phyloP scores from a whole-genome alignment of 129 eudicot genomes.

The Tagetes patula region DNA sequence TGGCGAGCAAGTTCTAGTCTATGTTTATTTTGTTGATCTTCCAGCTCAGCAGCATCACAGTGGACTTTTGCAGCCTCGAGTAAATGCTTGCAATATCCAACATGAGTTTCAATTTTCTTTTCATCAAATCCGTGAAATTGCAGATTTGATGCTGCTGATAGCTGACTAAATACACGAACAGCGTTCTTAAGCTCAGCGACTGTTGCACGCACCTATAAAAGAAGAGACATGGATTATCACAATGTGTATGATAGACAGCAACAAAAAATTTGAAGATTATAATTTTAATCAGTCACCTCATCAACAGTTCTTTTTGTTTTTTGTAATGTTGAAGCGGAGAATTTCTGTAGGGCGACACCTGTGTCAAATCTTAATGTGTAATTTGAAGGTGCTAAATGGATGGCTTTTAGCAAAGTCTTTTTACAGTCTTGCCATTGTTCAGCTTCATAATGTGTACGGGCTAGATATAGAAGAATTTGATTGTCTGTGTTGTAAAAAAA shows the following conservation, averaged over 20 bases:
- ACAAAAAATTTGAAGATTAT: slow-evolving; percentile 1
- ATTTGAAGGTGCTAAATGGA: slow-evolving; percentile 94
- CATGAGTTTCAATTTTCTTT: slow-evolving; percentile 95
- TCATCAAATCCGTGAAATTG: slow-evolving; percentile 92
- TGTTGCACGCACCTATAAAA: slow-evolving; percentile 72
- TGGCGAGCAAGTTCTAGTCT: slow-evolving; percentile 86
- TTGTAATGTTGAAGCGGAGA: slow-evolving; percentile 89
- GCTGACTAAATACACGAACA: slow-evolving; percentile 76
- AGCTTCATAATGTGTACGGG: slow-evolving; percentile 95
- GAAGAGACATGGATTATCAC: not conserved
- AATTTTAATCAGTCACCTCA: slow-evolving; percentile 52
- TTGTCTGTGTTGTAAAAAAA: slow-evolving; percentile 83
- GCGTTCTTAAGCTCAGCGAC: slow-evolving; percentile 89
- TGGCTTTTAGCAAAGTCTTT: slow-evolving; percentile 84
- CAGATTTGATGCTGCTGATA: slow-evolving; percentile 75
- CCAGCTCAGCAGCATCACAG: slow-evolving; percentile 87
- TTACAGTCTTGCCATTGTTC: slow-evolving; percentile 98
- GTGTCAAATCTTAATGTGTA: slow-evolving; percentile 82
- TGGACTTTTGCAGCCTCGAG: slow-evolving; percentile 88
- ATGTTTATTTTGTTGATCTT: slow-evolving; percentile 67
- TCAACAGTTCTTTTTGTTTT: slow-evolving; percentile 82
- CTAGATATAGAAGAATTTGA: slow-evolving; percentile 83
- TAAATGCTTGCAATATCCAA: slow-evolving; percentile 89
- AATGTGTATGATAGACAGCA: not conserved
- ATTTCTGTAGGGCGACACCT: slow-evolving; percentile 90